Evolutionary conservation across 495 filamentous ascomycete species (phyloP).

Genomic region (Penicillium ochrochloron): DNA sequence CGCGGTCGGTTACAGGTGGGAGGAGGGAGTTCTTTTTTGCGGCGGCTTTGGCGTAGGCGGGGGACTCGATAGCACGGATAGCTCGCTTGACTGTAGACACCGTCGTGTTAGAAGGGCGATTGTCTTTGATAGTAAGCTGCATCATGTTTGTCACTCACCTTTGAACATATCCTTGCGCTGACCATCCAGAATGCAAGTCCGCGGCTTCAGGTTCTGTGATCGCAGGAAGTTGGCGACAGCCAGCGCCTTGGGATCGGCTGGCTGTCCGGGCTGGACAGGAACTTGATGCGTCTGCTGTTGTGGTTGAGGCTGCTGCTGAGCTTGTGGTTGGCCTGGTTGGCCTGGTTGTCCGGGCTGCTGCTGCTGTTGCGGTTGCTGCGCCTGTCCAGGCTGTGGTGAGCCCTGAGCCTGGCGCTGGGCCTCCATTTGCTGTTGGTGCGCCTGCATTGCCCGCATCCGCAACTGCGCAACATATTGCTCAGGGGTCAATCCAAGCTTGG

Average conservation of each 20-base stretch:
- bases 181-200: slow-evolving; percentile 92
- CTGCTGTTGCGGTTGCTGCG: slow-evolving; percentile 38
- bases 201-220: slow-evolving; percentile 81
- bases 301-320: slow-evolving; percentile 40
- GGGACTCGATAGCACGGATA: slow-evolving; percentile 87
- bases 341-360: slow-evolving; percentile 40
- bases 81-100: slow-evolving; percentile 86
- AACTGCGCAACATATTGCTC: slow-evolving; percentile 68
- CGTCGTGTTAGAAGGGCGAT: slow-evolving; percentile 10
- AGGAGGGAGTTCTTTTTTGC: slow-evolving; percentile 83
- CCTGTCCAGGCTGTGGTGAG: slow-evolving; percentile 51
- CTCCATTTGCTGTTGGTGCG: slow-evolving; percentile 51
- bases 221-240: slow-evolving; percentile 90
- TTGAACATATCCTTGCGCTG: slow-evolving; percentile 98
- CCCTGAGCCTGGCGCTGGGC: slow-evolving; percentile 51
- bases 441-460: slow-evolving; percentile 64
- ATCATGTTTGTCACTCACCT: slow-evolving; percentile 53
- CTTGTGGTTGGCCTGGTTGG: slow-evolving; percentile 48
- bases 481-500: slow-evolving; percentile 63
- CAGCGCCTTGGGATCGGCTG: slow-evolving; percentile 83
- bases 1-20: slow-evolving; percentile 83
- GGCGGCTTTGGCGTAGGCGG: slow-evolving; percentile 83
- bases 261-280: slow-evolving; percentile 65
- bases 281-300: slow-evolving; percentile 54
- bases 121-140: neutral